Base-by-base conservation (phyloP, 108 stramenopile genomes). In the Fragilariopsis cylindrus region DNA sequence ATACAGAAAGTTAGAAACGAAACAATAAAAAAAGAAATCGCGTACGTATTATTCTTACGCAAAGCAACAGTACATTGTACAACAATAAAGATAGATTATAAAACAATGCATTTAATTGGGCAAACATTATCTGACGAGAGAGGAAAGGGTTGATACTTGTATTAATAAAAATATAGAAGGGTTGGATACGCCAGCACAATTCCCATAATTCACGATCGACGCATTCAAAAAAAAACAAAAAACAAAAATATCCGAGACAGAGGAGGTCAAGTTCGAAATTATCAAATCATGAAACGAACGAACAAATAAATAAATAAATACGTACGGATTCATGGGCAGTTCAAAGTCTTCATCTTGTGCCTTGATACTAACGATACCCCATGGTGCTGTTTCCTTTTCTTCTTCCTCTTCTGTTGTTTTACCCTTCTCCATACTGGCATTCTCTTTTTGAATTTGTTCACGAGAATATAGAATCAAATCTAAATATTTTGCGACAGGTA, bases 311-410 rank as follows among this genome's bases (percentile, higher is more conserved):
- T 13, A 52, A 13, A 52, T 52, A 52, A 13, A 9, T 45, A 63
- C 62, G 42, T 45, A 63, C 62, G 72, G 78, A 69, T 79, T 79
- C 78, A 79, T 79, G 53, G 99, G 99, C 6, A 98, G 82, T 77
- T 99, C 99, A 53, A 77, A 69, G 74, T 92, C 90, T 5, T 93
- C 88, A 62, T 95, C 90, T 76, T 99, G 99, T 47, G 97, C 94
- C 78, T 99, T 99, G 70, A 99, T 96, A 57, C 91, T 92, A 19
- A 99, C 96, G 68, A 99, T 98, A 3, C 97, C 97, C 98, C 98
- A 99, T 1, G 98, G 98, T 4, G 89, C 87, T 8, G 77, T 78
- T 55, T 74, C 88, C 16, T 69, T 70, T 4, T 70, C 81, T n/a
- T 41, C 58, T 4, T 56, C 71, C 2, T 57, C 30, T n/a, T n/a